phyloP scores from a whole-genome alignment of 2,329 filamentous ascomycete genomes.

The Ascochyta pisi region DNA sequence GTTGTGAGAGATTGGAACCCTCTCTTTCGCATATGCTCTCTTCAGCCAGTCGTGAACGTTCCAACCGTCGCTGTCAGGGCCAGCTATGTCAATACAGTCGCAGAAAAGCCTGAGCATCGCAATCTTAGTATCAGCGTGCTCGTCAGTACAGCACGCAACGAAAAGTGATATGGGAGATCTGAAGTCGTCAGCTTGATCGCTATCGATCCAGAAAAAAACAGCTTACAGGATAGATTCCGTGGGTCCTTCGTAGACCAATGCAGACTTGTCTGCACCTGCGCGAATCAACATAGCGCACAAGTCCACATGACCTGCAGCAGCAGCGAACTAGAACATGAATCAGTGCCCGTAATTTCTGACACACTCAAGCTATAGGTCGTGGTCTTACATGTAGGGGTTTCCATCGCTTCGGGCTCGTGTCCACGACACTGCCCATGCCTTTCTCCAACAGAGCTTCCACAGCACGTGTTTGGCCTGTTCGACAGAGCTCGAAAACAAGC shows the following conservation, averaged over 20 bases:
- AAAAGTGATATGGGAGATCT: slow-evolving; percentile 22
- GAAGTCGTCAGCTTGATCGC: no score
- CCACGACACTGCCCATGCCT: slow-evolving; percentile 19
- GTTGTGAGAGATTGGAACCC: slow-evolving; percentile 20
- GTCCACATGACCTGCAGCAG: slow-evolving; percentile 17
- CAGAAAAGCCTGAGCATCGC: slow-evolving; percentile 23
- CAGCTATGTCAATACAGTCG: slow-evolving; percentile 22
- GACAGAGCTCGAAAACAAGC: slow-evolving; percentile 21
- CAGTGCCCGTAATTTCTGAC: no score
- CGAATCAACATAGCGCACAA: slow-evolving; percentile 18
- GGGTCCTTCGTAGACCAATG: slow-evolving; percentile 23
- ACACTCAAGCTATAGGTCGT: not conserved
- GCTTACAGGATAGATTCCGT: slow-evolving; percentile 17
- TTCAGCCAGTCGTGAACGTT: slow-evolving; percentile 24
- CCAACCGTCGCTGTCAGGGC: slow-evolving; percentile 20
- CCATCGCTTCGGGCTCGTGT: slow-evolving; percentile 23
- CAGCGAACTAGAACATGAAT: slow-evolving; percentile 15
- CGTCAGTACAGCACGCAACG: slow-evolving; percentile 10
- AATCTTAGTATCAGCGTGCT: slow-evolving; percentile 17
- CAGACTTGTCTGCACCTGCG: slow-evolving; percentile 22
- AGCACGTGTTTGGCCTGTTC: slow-evolving; percentile 17
- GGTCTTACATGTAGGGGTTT: slow-evolving; percentile 15
- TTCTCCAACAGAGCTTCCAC: slow-evolving; percentile 18
- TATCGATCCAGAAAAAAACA: not conserved
- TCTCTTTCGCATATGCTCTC: slow-evolving; percentile 20